Conservation (phyloP, 441 rosid genomes). For the Pelargonium cotyledonis region DNA sequence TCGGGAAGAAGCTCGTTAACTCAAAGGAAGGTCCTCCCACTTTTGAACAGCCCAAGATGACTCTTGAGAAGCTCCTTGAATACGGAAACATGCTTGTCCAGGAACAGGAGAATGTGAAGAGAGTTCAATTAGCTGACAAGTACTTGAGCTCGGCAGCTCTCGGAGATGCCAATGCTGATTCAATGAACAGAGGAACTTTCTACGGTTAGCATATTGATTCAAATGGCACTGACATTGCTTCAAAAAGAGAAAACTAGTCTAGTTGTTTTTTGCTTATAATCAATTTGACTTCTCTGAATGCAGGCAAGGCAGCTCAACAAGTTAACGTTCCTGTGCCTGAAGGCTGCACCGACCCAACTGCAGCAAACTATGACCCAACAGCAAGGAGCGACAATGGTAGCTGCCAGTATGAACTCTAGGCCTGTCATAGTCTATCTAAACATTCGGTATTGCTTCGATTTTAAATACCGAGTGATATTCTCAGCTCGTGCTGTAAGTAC, state of each 20-base stretch:
- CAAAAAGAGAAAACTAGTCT: background rate
- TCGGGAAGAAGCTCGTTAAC: slow-evolving; percentile 88
- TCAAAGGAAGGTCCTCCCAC: slow-evolving; percentile 74
- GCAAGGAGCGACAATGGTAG: slow-evolving; percentile 44
- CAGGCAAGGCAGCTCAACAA: slow-evolving; percentile 53
- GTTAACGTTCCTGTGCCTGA: slow-evolving; percentile 38
- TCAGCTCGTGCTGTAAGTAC: background rate
- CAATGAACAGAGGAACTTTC: slow-evolving; percentile 61
- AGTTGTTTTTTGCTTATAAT: background rate
- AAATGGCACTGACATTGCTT: too few species aligned
- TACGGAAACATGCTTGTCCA: slow-evolving; percentile 85
- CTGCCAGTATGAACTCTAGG: slow-evolving; percentile 22
- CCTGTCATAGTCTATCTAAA: background rate
- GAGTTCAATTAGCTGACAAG: slow-evolving; percentile 91
- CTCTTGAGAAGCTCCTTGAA: slow-evolving; percentile 61
- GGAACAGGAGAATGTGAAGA: slow-evolving; percentile 95
- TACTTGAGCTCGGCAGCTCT: slow-evolving; percentile 83
- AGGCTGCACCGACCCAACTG: slow-evolving; percentile 47
- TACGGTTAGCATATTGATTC: slow-evolving; percentile 40
- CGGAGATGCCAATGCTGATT: slow-evolving; percentile 73
- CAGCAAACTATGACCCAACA: slow-evolving; percentile 39
- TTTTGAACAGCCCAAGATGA: slow-evolving; percentile 75
- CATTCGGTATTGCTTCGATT: background rate
- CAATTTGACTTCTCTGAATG: slow-evolving; percentile 3
- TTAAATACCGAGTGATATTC: background rate